Base-by-base conservation (phyloP, 306 rosid genomes). In the Ammopiptanthus mongolicus region DNA sequence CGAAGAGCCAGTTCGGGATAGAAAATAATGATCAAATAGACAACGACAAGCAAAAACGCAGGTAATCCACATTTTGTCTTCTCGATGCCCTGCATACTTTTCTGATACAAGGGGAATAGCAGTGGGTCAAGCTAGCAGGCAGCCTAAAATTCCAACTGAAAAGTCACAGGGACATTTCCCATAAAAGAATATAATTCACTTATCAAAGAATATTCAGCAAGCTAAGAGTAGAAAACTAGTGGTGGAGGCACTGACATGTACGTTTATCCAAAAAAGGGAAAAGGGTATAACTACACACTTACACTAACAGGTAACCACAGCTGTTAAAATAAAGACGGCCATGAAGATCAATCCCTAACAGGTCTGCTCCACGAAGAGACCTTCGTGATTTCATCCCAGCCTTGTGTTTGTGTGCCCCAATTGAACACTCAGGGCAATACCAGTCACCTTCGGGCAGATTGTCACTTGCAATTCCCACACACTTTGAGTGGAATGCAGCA, bases 401-500 rank as follows among this genome's bases (percentile, higher is more conserved):
- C 51, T 67, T 82, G 57, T 62, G 82, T 77, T 67, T 82, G 57
- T 62, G 82, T 77, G 87, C 62, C 72, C 88, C 84, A 56, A 92
- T 90, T 47, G 86, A 86, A 84, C 99, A 96, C 86, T 96, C 99
- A 5, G 99, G 99, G 85, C 99, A 96, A 85, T 86, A 92, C 99
- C 99, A 96, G 76, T 90, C 96, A 81, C 99, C 99, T 52, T 89
- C 96, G 3, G 99, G 99, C 81, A 96, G 87, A 80, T 65, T 87
- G 80, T 89, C 90, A 84, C 52, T 83, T 41, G 81, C 78, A 75
- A 92, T 68, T 68, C 98, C 98, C 3, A 90, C 97, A 81, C 99
- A 96, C 84, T 76, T 90, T 60, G 96, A 90, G 84, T 96, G 99
- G 78, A 86, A 96, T 71, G 99, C 99, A 80, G 97, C 96, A 74